A percentile compares a stretch with the other conserved stretches of the same genome.
Evolutionary conservation across 805 yeast species (phyloP).

Genomic region (Kregervanrija fluxuum): DNA sequence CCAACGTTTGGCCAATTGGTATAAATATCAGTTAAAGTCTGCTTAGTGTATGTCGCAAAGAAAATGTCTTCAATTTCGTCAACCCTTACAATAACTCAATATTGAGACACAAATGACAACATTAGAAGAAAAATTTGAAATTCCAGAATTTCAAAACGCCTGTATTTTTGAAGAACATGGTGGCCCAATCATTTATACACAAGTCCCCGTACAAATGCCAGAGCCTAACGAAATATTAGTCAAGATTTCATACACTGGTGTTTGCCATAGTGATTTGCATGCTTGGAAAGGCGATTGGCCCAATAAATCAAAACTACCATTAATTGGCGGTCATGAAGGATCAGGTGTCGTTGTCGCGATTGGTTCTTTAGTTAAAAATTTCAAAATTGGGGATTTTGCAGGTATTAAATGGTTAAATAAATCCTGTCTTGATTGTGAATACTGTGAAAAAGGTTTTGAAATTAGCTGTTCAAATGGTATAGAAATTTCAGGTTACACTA

Average conservation of each 20-base stretch:
- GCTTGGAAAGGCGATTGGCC: conserved; percentile 38
- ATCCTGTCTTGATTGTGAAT: conserved; percentile 5
- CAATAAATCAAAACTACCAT: conserved; percentile 13
- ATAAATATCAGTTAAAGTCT: no score
- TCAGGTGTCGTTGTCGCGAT: conserved; percentile 6
- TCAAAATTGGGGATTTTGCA: conserved; percentile 50
- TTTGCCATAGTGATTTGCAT: conserved; percentile 6
- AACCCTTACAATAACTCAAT: no score
- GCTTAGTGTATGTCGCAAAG: no score
- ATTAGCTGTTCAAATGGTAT: conserved; percentile 3
- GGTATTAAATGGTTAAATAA: conserved; percentile 46
- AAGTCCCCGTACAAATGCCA: conserved; percentile 3
- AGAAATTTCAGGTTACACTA: conserved; percentile 6
- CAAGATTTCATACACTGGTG: conserved; percentile 4
- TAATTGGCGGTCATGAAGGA: conserved; percentile 7
- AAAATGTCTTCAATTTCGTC: no score
- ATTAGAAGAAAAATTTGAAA: not conserved
- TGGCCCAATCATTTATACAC: conserved; percentile 5
- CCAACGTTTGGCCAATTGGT: no score
- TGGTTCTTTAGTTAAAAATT: conserved; percentile 6
- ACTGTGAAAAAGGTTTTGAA: conserved; percentile 6
- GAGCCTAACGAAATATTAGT: conserved; percentile 4
- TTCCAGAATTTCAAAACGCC: conserved; percentile 2
- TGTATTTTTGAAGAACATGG: conserved; percentile 4
- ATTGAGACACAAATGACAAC: no score